These are phyloP conservation scores for Coemansia pectinata DNA, from an alignment of 192 early-diverging fungal species.

Conservation along the genomic window DNA sequence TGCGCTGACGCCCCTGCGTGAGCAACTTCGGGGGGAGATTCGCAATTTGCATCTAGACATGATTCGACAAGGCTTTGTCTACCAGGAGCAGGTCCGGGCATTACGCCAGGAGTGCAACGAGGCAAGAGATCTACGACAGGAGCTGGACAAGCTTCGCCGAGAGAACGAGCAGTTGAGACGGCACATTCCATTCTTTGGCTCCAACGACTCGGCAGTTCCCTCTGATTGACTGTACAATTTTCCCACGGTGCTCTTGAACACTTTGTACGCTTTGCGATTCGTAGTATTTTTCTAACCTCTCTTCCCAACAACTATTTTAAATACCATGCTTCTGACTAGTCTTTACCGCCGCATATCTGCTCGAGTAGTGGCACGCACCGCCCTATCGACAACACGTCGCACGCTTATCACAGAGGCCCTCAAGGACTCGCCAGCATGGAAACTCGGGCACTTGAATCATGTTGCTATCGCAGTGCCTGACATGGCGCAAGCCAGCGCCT, in stretches of 20 bases:
- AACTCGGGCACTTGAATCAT: conserved; percentile 76
- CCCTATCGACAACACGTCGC: conserved; percentile 6
- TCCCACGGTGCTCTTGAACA: neutral
- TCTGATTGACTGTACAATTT: neutral
- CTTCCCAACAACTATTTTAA: too few relatives aligned
- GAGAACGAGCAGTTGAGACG: conserved; percentile 49
- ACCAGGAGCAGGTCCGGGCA: conserved; percentile 40
- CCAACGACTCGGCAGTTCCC: neutral
- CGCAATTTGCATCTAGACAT: conserved; percentile 53
- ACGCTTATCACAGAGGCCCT: conserved; percentile 15
- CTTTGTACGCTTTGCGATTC: neutral
- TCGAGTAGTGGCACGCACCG: neutral
- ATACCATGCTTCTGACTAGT: neutral
- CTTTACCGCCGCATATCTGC: neutral
- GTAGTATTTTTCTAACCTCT: too few relatives aligned
- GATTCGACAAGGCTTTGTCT: conserved; percentile 44
- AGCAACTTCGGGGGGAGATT: conserved; percentile 47
- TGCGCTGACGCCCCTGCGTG: conserved; percentile 41
- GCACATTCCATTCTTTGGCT: conserved; percentile 33
- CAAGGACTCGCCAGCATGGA: conserved; percentile 58
- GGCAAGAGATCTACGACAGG: conserved; percentile 26
- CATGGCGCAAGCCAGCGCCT: conserved; percentile 65
- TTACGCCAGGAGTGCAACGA: conserved; percentile 40
- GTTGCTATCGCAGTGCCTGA: conserved; percentile 82
- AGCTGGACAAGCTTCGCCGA: conserved; percentile 42